phyloP scores from a whole-genome alignment of 2,329 filamentous ascomycete species.

The Pyrenochaeta sp. region DNA sequence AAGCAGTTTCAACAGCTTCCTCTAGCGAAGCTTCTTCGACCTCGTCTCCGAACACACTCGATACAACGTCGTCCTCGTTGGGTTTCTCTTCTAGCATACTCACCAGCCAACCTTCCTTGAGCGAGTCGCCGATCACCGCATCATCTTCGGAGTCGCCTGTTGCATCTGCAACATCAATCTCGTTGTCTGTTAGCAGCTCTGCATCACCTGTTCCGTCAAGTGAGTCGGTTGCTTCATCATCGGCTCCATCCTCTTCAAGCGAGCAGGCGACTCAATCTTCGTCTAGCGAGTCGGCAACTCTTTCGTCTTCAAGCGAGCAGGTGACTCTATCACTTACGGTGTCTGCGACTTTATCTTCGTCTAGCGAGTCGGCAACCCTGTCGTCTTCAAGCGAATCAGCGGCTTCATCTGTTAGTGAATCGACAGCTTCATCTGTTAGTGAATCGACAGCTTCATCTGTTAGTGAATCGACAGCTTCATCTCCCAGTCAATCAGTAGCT shows the following conservation, averaged over 20 bases:
- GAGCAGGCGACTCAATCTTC: background rate
- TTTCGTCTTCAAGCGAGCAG: background rate
- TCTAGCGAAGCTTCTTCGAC: background rate
- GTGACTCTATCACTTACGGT: too few relatives aligned
- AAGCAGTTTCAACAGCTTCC: background rate
- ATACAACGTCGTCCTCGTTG: background rate
- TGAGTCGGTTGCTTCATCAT: constrained; percentile 1
- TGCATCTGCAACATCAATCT: too few relatives aligned
- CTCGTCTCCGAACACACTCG: background rate
- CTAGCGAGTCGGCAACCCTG: background rate
- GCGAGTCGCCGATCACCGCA: background rate
- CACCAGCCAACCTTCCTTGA: background rate
- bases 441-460: too few relatives aligned
- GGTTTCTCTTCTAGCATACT: constrained; percentile 1
- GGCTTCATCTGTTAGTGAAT: background rate
- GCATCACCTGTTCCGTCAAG: too few relatives aligned
- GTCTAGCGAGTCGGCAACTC: background rate
- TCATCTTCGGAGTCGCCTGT: too few relatives aligned
- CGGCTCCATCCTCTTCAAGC: background rate
- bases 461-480: background rate
- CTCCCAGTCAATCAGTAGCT: background rate
- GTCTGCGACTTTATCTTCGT: background rate
- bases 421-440: background rate
- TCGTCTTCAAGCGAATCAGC: background rate
- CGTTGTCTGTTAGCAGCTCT: too few relatives aligned